phyloP scores from a whole-genome alignment of 805 yeast species.

The Wickerhamomyces queroliae region DNA sequence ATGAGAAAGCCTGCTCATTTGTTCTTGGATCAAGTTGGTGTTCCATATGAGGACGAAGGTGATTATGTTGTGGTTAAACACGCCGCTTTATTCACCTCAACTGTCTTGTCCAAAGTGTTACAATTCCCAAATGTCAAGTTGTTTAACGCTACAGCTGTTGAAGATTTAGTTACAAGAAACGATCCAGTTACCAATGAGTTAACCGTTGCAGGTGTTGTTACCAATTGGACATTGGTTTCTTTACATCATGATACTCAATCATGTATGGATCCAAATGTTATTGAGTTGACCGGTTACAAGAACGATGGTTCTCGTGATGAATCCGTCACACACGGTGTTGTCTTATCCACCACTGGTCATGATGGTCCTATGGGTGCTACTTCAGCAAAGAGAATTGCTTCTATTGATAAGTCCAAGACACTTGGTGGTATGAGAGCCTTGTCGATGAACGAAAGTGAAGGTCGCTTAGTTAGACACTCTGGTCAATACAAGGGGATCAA shows the following conservation, averaged over 20 bases:
- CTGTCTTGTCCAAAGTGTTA: conserved; percentile 62
- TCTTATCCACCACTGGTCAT: conserved; percentile 72
- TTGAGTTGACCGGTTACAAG: neutral
- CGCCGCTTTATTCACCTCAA: conserved; percentile 72
- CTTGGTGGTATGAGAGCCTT: conserved; percentile 72
- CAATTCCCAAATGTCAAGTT: conserved; percentile 69
- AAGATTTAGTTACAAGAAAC: conserved; percentile 70
- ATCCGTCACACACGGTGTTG: conserved; percentile 26
- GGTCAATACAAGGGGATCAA: conserved; percentile 32
- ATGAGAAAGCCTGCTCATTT: conserved; percentile 74
- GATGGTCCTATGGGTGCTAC: conserved; percentile 84
- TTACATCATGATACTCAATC: conserved; percentile 72
- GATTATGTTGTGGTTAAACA: conserved; percentile 77
- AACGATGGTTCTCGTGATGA: conserved; percentile 12
- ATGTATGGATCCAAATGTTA: conserved; percentile 32
- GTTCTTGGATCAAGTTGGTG: conserved; percentile 56
- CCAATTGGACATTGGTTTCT: conserved; percentile 77
- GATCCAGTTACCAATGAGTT: conserved; percentile 49
- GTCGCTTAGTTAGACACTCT: conserved; percentile 64
- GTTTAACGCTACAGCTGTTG: conserved; percentile 78
- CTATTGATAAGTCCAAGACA: conserved; percentile 39
- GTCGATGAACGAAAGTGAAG: conserved; percentile 76
- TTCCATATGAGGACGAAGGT: conserved; percentile 74
- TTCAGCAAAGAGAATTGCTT: conserved; percentile 62
- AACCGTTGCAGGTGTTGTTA: conserved; percentile 73